A percentile compares a stretch with the other conserved stretches of the same genome.
Conservation (phyloP, 164 flowering plant species). For the Sedum album region DNA sequence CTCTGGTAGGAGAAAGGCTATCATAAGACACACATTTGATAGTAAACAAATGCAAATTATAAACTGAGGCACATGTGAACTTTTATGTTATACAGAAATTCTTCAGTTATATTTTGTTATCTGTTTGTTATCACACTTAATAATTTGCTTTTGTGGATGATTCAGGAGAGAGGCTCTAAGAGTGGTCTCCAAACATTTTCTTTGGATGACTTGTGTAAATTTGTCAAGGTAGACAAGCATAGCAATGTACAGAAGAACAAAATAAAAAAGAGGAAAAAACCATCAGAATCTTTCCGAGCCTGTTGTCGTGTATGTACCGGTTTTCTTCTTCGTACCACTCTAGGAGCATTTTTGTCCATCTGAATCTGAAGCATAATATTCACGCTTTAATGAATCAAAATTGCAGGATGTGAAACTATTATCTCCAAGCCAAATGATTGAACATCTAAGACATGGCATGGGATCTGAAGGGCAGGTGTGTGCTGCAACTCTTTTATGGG, state of each 20-base stretch:
- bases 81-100: not conserved
- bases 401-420: constrained; percentile 52
- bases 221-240: constrained; percentile 16
- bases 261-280: constrained; percentile 15
- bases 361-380: constrained; percentile 5
- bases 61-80: not conserved
- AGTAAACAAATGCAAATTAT: not conserved
- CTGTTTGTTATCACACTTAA: not conserved
- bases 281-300: constrained; percentile 43
- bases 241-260: constrained; percentile 21
- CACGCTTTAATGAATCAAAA: constrained; percentile 11
- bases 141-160: not conserved
- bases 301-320: constrained; percentile 1
- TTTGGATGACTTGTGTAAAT: constrained; percentile 42
- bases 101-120: not conserved
- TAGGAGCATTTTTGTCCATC: not conserved
- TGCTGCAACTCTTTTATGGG: not conserved
- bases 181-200: constrained; percentile 19
- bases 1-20: not conserved
- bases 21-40: not conserved
- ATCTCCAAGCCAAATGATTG: constrained; percentile 71
- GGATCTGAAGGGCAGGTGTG: constrained; percentile 85
- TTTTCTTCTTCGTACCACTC: not conserved
- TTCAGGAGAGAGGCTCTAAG: constrained; percentile 26
- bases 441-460: constrained; percentile 60